Percentiles rank a stretch among this genome's conserved stretches.
These are phyloP conservation scores for Vaccinium vitisidaea DNA, from an alignment of 148 eudicot genomes.

Conservation along the genomic window DNA sequence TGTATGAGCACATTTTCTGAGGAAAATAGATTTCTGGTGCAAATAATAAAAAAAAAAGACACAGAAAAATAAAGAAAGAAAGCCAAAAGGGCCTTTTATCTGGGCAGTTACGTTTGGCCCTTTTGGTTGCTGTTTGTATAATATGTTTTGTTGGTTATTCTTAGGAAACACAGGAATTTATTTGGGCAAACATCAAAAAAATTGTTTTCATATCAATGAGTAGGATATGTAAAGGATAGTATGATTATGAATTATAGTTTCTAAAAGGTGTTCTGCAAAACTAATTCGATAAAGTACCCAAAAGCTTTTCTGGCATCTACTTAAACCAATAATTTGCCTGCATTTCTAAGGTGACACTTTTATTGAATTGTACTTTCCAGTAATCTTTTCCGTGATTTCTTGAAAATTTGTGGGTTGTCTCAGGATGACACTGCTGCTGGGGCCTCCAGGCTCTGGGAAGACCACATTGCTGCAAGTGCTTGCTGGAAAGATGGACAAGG, in stretches of 20 bases:
- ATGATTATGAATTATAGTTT: not conserved
- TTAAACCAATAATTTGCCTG: not conserved
- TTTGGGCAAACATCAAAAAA: not conserved
- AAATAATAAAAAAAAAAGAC: not conserved
- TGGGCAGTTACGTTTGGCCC: not conserved
- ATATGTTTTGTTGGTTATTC: not conserved
- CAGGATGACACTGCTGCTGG: conserved; percentile 49
- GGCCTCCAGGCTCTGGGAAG: conserved; percentile 53
- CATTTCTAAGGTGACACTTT: not conserved
- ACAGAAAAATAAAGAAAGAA: not conserved
- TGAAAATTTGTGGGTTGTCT: conserved; percentile 2
- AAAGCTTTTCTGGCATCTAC: not conserved
- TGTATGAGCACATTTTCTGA: not conserved
- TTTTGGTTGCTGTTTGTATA: not conserved
- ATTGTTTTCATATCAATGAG: not conserved
- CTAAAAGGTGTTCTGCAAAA: not conserved
- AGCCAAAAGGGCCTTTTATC: not conserved
- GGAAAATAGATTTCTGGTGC: not conserved
- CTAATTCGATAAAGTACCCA: not conserved
- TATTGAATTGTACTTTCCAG: not conserved
- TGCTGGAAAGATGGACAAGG: conserved; percentile 40
- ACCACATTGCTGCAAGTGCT: conserved; percentile 47
- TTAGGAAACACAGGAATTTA: not conserved
- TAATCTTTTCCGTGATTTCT: not conserved
- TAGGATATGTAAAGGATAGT: not conserved